Base-by-base conservation (phyloP, 2,329 filamentous ascomycete genomes). In the Cercospora canescens region DNA sequence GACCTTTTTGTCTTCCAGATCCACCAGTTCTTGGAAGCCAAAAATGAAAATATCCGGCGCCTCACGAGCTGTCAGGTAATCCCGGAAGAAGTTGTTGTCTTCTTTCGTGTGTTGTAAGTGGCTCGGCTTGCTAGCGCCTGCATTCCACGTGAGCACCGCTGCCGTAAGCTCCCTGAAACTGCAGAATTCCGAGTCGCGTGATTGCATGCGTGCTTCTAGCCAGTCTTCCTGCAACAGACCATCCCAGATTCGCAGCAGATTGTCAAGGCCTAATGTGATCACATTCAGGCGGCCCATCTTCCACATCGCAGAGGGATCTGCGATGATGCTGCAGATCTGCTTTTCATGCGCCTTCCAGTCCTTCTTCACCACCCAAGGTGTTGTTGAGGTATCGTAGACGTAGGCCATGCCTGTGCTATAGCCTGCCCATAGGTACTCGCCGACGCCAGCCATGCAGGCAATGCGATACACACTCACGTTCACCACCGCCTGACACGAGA, bases 21-120 rank as follows among this genome's bases (percentile, higher is more conserved):
- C 95, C 4, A 99, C 95, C n/a, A 99, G 85, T 79, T 99, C 95
- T 78, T 99, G 95, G 78, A 99, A 99, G 1, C 94, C 94, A 82
- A 99, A 99, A 0, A 98, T 87, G 2, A 98, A 81, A 58, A 99
- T 93, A 72, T 98, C 95, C 0, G 95, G 93, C 7, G 91, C 88
- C 41, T 90, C 86, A 68, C 91, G 89, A n/a, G 86, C 87, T 69
- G 89, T 87, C 28, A 99, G 83, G 16, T 96, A 85, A 64, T 94
- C 88, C 70, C 89, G 88, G 74, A 98, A 91, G 77, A 98, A 98
- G 50, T 85, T 84, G 11, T 87, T 86, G 73, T 96, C 92, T 61
- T 86, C 81, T 32, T 87, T 85, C 1, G 88, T 87, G 69, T 91
- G 88, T 62, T 91, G 87, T 35, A 98, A 82, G 74, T 89, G 91